phyloP scores from a whole-genome alignment of 179 eudicot genomes.

The Actinidia arguta region DNA sequence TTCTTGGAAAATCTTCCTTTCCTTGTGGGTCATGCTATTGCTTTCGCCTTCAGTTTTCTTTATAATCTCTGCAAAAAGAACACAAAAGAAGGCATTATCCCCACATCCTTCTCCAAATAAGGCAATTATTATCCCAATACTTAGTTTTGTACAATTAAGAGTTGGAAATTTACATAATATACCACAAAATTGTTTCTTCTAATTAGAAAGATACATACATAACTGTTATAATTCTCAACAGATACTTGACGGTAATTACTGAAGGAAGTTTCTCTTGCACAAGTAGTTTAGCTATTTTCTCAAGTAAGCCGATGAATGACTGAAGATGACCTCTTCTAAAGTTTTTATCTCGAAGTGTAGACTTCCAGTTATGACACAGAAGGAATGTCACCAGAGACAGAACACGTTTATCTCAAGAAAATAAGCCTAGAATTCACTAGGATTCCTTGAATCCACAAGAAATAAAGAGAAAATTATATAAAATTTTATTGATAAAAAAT shows the following conservation, averaged over 20 bases:
- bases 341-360: too few species aligned
- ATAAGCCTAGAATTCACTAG: too few species aligned
- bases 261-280: not conserved
- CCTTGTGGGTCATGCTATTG: conserved; percentile 28
- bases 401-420: too few species aligned
- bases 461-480: too few species aligned
- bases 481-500: too few species aligned
- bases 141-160: not conserved
- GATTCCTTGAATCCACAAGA: too few species aligned
- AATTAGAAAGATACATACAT: not conserved
- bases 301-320: too few species aligned
- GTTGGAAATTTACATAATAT: not conserved
- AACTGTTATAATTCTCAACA: not conserved
- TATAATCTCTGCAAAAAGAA: conserved; percentile 19
- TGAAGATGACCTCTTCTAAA: not conserved
- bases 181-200: not conserved
- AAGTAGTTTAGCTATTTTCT: not conserved
- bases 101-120: not conserved
- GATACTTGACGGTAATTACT: not conserved
- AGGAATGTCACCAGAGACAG: not conserved
- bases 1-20: conserved; percentile 41
- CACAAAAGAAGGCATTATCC: not conserved
- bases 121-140: not conserved
- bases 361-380: too few species aligned
- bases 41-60: conserved; percentile 27